Evolutionary conservation across 345 rosid genomes (phyloP).

Genomic region (Turritis glabra): DNA sequence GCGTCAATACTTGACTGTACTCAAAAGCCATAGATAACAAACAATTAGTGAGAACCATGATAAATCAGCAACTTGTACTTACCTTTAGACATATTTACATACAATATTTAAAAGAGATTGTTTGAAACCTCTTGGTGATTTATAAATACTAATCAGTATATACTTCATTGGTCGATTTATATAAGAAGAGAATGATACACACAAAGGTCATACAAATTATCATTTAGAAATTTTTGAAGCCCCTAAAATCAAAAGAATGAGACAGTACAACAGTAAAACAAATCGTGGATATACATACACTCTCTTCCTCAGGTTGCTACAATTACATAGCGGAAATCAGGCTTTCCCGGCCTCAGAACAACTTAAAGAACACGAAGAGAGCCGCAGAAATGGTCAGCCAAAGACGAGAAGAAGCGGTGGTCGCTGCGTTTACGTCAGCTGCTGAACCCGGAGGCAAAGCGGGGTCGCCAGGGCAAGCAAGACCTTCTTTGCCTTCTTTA

Average conservation of each 20-base stretch:
- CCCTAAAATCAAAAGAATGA: constrained; percentile 34
- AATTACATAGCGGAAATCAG: too few species aligned
- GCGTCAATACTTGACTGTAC: not conserved
- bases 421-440: constrained; percentile 19
- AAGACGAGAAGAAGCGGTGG: constrained; percentile 9
- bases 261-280: constrained; percentile 4
- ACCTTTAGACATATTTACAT: not conserved
- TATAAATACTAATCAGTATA: not conserved
- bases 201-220: constrained; percentile 10
- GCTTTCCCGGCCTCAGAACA: constrained; percentile 29
- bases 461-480: constrained; percentile 59
- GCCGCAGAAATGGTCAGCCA: constrained; percentile 26
- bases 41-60: not conserved
- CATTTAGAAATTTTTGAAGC: not conserved
- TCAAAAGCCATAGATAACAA: constrained; percentile 7
- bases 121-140: not conserved
- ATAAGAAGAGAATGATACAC: constrained; percentile 16
- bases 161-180: constrained; percentile 1
- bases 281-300: constrained; percentile 33
- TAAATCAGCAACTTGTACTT: not conserved
- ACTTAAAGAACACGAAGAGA: constrained; percentile 32
- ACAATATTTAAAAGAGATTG: too few species aligned
- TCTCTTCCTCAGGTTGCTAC: constrained; percentile 11
- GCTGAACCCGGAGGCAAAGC: constrained; percentile 26
- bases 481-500: constrained; percentile 55